Conservation (phyloP, 768 basidiomycete species). For the Termitomyces heimii region DNA sequence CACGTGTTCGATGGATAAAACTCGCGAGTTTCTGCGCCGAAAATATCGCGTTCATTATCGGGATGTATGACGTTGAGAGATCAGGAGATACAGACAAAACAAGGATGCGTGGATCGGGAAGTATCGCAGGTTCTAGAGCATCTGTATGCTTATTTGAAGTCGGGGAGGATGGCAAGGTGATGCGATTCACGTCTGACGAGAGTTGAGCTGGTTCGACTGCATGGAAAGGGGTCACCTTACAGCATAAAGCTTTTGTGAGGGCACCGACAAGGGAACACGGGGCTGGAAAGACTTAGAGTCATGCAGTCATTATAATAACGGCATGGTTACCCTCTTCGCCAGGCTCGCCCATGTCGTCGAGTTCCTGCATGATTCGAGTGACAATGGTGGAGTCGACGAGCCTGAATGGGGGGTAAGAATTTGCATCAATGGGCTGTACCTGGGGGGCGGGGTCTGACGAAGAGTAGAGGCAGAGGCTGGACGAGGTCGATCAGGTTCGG, state of each 20-base stretch:
- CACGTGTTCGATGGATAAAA: not conserved
- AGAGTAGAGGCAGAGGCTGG: slow-evolving; percentile 74
- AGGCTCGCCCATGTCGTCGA: slow-evolving; percentile 44
- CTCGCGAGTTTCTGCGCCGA: slow-evolving; percentile 94
- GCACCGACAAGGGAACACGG: slow-evolving; percentile 81
- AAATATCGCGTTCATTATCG: slow-evolving; percentile 99
- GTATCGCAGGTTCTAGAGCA: slow-evolving; percentile 22
- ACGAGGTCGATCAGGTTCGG: slow-evolving; percentile 1
- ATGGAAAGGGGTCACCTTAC: slow-evolving; percentile 33
- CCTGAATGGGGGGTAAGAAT: slow-evolving; percentile 82
- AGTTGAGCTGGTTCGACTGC: not conserved
- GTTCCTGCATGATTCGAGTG: slow-evolving; percentile 51
- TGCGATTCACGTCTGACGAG: slow-evolving; percentile 33
- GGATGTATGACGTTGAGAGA: slow-evolving; percentile 86
- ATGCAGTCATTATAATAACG: slow-evolving; percentile 6
- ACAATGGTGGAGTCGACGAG: slow-evolving; percentile 66
- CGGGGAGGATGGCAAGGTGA: slow-evolving; percentile 24
- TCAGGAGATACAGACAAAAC: slow-evolving; percentile 93
- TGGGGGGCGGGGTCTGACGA: slow-evolving; percentile 44
- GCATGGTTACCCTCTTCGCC: slow-evolving; percentile 44
- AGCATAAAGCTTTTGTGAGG: slow-evolving; percentile 88
- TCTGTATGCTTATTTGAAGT: slow-evolving; percentile 23
- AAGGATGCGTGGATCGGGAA: slow-evolving; percentile 34
- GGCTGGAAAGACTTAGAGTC: slow-evolving; percentile 23
- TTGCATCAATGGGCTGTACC: slow-evolving; percentile 50